These are phyloP conservation scores for Penicillium vulpinum DNA, from an alignment of 2,329 filamentous ascomycete genomes.

Conservation along the genomic window DNA sequence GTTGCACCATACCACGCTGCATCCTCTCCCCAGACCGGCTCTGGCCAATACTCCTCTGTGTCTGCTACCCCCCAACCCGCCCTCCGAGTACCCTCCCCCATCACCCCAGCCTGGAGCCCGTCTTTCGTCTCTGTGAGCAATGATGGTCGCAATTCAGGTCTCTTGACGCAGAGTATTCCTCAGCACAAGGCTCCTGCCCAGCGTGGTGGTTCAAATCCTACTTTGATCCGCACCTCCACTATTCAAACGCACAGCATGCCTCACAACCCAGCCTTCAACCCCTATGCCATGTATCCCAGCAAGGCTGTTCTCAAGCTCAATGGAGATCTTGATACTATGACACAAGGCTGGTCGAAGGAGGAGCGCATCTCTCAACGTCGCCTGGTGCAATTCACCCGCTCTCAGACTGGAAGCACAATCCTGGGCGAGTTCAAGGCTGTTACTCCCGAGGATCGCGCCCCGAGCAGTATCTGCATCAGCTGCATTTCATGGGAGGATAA, in stretches of 20 bases:
- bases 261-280: conserved; percentile 65
- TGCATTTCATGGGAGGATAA: conserved; percentile 98
- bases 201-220: conserved; percentile 54
- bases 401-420: conserved; percentile 78
- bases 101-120: conserved; percentile 50
- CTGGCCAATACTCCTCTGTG: conserved; percentile 44
- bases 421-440: conserved; percentile 78
- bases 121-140: conserved; percentile 49
- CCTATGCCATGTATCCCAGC: conserved; percentile 76
- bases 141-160: conserved; percentile 46
- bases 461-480: conserved; percentile 89
- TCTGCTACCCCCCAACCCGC: conserved; percentile 45
- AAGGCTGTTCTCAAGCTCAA: conserved; percentile 84
- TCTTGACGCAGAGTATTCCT: conserved; percentile 40
- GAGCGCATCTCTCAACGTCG: conserved; percentile 77
- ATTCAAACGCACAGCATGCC: conserved; percentile 54
- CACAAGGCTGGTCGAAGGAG: conserved; percentile 75
- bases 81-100: conserved; percentile 51
- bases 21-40: conserved; percentile 43
- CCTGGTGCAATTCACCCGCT: conserved; percentile 84
- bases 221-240: conserved; percentile 67
- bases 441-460: conserved; percentile 72
- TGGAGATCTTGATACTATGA: conserved; percentile 83
- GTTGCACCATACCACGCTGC: conserved; percentile 39
- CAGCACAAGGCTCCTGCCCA: conserved; percentile 46